phyloP scores from a whole-genome alignment of 352 stramenopile genomes.

The Pythium brachiatum region DNA sequence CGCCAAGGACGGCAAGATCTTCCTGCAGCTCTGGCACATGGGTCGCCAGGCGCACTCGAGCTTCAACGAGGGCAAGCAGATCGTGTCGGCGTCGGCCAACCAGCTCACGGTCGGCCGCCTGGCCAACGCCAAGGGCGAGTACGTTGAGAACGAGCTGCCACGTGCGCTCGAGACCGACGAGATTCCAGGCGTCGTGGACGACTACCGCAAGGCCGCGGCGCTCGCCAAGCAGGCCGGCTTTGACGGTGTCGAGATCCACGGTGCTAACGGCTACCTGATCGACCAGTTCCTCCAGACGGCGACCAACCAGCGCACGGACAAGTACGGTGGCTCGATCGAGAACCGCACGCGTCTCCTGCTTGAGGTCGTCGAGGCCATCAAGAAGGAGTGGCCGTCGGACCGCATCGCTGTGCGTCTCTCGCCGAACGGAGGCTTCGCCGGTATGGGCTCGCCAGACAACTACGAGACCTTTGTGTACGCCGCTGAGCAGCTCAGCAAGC shows the following conservation, averaged over 20 bases:
- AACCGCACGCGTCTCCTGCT: slow-evolving; percentile 53
- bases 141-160: slow-evolving; percentile 34
- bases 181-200: slow-evolving; percentile 50
- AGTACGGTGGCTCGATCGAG: slow-evolving; percentile 66
- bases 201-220: slow-evolving; percentile 42
- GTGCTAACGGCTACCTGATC: slow-evolving; percentile 88
- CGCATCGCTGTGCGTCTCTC: slow-evolving; percentile 16
- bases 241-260: slow-evolving; percentile 56
- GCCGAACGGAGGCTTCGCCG: slow-evolving; percentile 34
- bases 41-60: slow-evolving; percentile 43
- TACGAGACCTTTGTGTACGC: slow-evolving; percentile 33
- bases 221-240: slow-evolving; percentile 43
- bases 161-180: slow-evolving; percentile 51
- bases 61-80: slow-evolving; percentile 28
- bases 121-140: neutral
- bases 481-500: slow-evolving; percentile 29
- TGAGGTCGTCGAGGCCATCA: slow-evolving; percentile 43
- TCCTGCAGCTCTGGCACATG: slow-evolving; percentile 67
- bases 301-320: slow-evolving; percentile 64
- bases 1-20: slow-evolving; percentile 27
- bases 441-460: slow-evolving; percentile 45
- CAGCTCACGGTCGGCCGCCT: neutral
- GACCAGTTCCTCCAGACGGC: slow-evolving; percentile 71
- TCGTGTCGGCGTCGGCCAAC: slow-evolving; percentile 32
- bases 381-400: neutral